These are phyloP conservation scores for Fusarium equiseti DNA, from an alignment of 2,329 filamentous ascomycete species.

Conservation along the genomic window DNA sequence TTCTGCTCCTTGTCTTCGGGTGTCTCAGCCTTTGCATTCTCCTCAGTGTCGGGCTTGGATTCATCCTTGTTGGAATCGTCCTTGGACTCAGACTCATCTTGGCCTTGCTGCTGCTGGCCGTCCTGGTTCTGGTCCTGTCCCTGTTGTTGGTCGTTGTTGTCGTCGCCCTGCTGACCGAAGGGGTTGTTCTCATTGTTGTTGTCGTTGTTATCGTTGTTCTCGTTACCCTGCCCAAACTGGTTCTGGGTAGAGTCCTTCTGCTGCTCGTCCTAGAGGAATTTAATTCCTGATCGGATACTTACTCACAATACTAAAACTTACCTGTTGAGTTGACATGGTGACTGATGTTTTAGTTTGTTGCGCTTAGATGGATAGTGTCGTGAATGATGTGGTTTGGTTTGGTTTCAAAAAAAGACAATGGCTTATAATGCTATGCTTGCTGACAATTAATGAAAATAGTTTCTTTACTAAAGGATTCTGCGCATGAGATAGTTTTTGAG, in stretches of 20 bases:
- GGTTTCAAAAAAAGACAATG: slow-evolving; percentile 13
- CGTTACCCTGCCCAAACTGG: slow-evolving; percentile 11
- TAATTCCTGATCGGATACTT: not conserved
- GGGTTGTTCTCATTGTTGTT: slow-evolving; percentile 19
- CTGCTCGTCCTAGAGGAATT: slow-evolving; percentile 33
- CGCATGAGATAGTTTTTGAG: slow-evolving; percentile 40
- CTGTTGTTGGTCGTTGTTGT: slow-evolving; percentile 8
- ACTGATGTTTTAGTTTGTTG: slow-evolving; percentile 6
- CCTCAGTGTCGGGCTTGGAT: slow-evolving; percentile 13
- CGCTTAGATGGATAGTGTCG: not conserved
- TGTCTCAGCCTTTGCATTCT: slow-evolving; percentile 29
- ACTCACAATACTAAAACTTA: slow-evolving; percentile 17
- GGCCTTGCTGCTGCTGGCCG: slow-evolving; percentile 25
- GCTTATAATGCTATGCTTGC: slow-evolving; percentile 13
- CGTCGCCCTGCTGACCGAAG: slow-evolving; percentile 14
- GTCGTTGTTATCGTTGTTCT: slow-evolving; percentile 9
- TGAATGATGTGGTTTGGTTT: not conserved
- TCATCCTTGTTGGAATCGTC: slow-evolving; percentile 16
- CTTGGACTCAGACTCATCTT: slow-evolving; percentile 25
- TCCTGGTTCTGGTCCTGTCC: slow-evolving; percentile 18
- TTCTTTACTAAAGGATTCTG: slow-evolving; percentile 6
- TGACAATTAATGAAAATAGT: slow-evolving; percentile 14
- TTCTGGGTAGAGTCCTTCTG: slow-evolving; percentile 33
- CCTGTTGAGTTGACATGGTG: slow-evolving; percentile 42
- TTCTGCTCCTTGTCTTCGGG: slow-evolving; percentile 14